These are phyloP conservation scores for Ophiostoma montium DNA, from an alignment of 2,329 filamentous ascomycete species.

Conservation along the genomic window DNA sequence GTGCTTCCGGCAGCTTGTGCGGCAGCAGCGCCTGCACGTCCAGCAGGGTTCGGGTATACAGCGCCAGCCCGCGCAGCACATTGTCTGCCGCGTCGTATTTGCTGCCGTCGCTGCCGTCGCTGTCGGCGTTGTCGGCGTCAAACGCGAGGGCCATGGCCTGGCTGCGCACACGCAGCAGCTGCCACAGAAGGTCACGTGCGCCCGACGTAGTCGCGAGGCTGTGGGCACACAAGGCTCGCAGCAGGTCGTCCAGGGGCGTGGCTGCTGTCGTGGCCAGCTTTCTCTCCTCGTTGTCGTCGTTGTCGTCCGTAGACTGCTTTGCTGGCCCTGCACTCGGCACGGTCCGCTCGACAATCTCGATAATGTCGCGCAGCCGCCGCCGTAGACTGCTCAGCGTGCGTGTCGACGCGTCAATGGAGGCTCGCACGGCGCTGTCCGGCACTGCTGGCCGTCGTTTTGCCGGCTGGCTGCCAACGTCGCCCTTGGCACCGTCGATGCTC, in stretches of 20 bases:
- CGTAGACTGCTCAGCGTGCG: conserved; percentile 49
- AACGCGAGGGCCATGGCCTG: conserved; percentile 53
- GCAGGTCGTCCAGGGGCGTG: conserved; percentile 32
- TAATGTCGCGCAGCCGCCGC: conserved; percentile 49
- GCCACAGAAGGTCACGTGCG: conserved; percentile 60
- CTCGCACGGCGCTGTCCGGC: conserved; percentile 20
- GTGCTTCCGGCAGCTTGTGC: conserved; percentile 51
- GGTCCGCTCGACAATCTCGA: conserved; percentile 34
- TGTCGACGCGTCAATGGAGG: conserved; percentile 43
- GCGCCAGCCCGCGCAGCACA: conserved; percentile 49
- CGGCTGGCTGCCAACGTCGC: not conserved
- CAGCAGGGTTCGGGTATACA: conserved; percentile 62
- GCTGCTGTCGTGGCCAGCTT: not conserved
- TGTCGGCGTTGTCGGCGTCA: conserved; percentile 29
- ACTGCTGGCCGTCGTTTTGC: not conserved
- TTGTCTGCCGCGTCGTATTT: conserved; percentile 22
- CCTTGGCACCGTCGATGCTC: conserved; percentile 37
- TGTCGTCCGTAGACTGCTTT: not conserved
- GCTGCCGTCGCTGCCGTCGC: conserved; percentile 7
- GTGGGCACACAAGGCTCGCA: conserved; percentile 68
- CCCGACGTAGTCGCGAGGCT: conserved; percentile 70
- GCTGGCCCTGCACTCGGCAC: not conserved
- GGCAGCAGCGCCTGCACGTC: conserved; percentile 61
- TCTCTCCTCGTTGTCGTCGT: not conserved
- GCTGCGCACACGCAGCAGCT: conserved; percentile 62